Evolutionary conservation across 2,329 filamentous ascomycete genomes (phyloP).

Genomic region (Scytalidium sp.): DNA sequence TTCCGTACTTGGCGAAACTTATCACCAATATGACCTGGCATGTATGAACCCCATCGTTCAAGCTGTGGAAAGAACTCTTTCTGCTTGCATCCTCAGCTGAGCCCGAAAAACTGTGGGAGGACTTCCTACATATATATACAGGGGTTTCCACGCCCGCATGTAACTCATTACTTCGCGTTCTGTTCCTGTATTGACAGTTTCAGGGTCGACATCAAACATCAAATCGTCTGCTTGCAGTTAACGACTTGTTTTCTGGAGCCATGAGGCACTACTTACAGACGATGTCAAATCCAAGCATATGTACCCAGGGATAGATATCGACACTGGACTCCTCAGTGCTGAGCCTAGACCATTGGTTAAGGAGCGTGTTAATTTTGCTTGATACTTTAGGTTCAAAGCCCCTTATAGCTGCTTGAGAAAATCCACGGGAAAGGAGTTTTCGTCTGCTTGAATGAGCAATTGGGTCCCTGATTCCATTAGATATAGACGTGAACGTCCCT

Average conservation of each 20-base stretch:
- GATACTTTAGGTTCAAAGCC: slow-evolving; percentile 6
- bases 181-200: slow-evolving; percentile 3
- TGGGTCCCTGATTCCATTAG: slow-evolving; percentile 1
- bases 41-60: slow-evolving; percentile 3
- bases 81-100: not conserved
- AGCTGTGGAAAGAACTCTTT: slow-evolving; percentile 7
- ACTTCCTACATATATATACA: slow-evolving; percentile 6
- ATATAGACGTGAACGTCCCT: not conserved
- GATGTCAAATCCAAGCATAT: slow-evolving; percentile 8
- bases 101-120: not conserved
- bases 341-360: slow-evolving; percentile 5
- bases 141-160: slow-evolving; percentile 6
- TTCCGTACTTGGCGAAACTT: slow-evolving; percentile 3
- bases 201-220: slow-evolving; percentile 9
- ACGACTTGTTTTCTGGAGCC: not conserved
- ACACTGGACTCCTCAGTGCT: not conserved
- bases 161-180: slow-evolving; percentile 6
- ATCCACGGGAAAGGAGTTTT: slow-evolving; percentile 7
- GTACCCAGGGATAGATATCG: slow-evolving; percentile 5
- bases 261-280: slow-evolving; percentile 5
- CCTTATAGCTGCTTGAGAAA: slow-evolving; percentile 4
- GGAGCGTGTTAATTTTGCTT: slow-evolving; percentile 4
- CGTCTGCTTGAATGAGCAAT: slow-evolving; percentile 5
- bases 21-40: slow-evolving; percentile 4
- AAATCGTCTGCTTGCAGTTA: slow-evolving; percentile 4